Base-by-base conservation (phyloP, 805 yeast genomes). In the Wickerhamiella spandovensis region DNA sequence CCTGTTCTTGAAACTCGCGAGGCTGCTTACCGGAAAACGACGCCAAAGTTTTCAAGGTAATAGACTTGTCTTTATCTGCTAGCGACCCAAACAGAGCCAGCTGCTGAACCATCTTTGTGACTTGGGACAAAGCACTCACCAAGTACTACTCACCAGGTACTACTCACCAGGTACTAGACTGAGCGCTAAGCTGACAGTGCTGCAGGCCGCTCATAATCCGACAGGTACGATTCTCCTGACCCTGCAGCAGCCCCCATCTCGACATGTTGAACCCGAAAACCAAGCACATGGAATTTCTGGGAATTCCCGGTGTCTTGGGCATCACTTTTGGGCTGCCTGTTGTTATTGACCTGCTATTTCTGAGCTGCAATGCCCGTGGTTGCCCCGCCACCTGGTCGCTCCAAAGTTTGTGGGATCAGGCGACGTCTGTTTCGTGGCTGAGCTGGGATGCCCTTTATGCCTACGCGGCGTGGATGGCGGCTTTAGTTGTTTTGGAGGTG, bases 391-490 rank as follows among this genome's bases (percentile, higher is more conserved):
- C 55, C 13, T 51, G 56, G 54, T 48, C 56, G 45, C 49, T 59
- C 25, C 44, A 51, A 20, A 32, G 50, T 44, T 53, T 49, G 45
- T 35, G 46, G 20, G 44, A 43, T 5, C 54, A 52, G 50, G 49
- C 52, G 52, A 46, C 37, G 24, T 24, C 37, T 6, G 48, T 59
- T 39, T 41, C 48, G n/a, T 55, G 60, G 24, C 23, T 65, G 8
- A 57, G 63, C 10, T 44, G 53, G 20, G 61, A 64, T 6, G 72
- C 80, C 9, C 78, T 95, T 85, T 65, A 64, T 2, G 82, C 74
- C 7, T 90, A 89, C 63, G 56, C 77, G 6, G 53, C 67, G 1
- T 90, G 97, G 97, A 82, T 87, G 59, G 71, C 72, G 50, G 73
- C 72, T 0, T 70, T 92, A 48, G 81, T 78, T 4, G 52, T 75